Evolutionary conservation across 2,329 filamentous ascomycete genomes (phyloP).

Genomic region (Lachnellula arida): DNA sequence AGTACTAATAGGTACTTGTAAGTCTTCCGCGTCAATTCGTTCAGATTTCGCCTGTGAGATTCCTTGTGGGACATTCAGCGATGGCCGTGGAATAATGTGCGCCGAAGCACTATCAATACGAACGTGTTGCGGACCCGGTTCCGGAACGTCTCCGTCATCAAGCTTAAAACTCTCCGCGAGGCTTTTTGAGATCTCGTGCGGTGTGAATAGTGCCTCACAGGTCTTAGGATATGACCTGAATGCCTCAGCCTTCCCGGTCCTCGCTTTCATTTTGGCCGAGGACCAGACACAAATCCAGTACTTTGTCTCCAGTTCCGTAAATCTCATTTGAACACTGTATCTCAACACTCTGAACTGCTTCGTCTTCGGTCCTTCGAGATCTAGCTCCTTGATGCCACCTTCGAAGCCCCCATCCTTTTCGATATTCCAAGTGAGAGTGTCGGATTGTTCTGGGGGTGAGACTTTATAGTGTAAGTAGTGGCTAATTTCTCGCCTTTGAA

Average conservation of each 20-base stretch:
- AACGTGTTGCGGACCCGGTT: neutral
- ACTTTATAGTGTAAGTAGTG: neutral
- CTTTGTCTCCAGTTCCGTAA: neutral
- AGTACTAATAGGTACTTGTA: too few species aligned
- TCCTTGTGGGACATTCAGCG: too few species aligned
- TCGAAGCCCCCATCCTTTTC: neutral
- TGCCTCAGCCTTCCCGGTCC: neutral
- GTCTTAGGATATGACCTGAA: constrained; percentile 1
- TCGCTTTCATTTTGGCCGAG: neutral
- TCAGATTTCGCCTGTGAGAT: too few species aligned
- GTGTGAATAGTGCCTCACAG: neutral
- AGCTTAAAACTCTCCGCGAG: constrained; percentile 2
- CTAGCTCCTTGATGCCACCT: neutral
- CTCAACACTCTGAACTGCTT: neutral
- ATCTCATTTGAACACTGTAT: constrained; percentile 4
- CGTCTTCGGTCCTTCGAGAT: neutral
- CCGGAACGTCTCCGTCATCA: neutral
- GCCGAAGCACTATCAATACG: too few species aligned
- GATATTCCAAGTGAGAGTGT: constrained; percentile 3
- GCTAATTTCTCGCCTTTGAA: neutral
- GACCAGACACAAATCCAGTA: constrained; percentile 8
- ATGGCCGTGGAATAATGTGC: too few species aligned
- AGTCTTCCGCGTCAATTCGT: too few species aligned
- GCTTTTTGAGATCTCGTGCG: neutral
- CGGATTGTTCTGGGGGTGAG: neutral